Percentiles rank a stretch among this genome's conserved stretches.
These are phyloP conservation scores for Crucihimalaya himalaica DNA, from an alignment of 345 rosid genomes.

Conservation along the genomic window DNA sequence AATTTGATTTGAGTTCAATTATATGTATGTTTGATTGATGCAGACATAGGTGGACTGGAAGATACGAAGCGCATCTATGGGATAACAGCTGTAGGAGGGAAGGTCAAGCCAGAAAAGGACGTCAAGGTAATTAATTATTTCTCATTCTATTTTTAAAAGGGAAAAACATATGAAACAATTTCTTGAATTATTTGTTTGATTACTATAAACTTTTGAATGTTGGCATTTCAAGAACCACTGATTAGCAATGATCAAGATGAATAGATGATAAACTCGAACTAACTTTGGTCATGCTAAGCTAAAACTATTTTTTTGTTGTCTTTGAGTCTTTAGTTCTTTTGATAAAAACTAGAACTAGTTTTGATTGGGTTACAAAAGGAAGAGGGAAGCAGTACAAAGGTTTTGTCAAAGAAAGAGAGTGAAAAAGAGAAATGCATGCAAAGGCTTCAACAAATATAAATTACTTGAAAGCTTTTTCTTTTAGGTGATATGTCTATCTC, in stretches of 20 bases:
- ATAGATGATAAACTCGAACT: neutral
- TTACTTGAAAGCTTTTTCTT: conserved; percentile 11
- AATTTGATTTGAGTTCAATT: neutral
- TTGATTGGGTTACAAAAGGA: neutral
- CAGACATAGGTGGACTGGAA: conserved; percentile 96
- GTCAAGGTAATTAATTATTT: conserved; percentile 64
- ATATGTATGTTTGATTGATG: conserved; percentile 16
- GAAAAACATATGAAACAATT: neutral
- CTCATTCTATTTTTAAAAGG: no score
- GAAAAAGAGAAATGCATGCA: conserved; percentile 21
- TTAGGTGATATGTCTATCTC: conserved; percentile 16
- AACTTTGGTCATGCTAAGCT: neutral
- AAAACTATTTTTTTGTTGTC: neutral
- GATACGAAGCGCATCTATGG: conserved; percentile 99
- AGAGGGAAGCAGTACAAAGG: neutral
- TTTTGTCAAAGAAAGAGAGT: conserved; percentile 21
- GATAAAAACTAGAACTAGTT: neutral
- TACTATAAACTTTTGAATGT: neutral
- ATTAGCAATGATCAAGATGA: neutral
- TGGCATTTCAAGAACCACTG: neutral
- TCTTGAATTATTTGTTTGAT: conserved; percentile 7
- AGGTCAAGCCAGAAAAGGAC: conserved; percentile 98
- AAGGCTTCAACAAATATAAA: neutral
- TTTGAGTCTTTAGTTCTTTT: neutral
- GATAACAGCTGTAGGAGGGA: conserved; percentile 98